Percentiles rank a stretch among this genome's conserved stretches.
phyloP scores from a whole-genome alignment of 805 yeast species.

The Kodamaea hsintzibuensis region DNA sequence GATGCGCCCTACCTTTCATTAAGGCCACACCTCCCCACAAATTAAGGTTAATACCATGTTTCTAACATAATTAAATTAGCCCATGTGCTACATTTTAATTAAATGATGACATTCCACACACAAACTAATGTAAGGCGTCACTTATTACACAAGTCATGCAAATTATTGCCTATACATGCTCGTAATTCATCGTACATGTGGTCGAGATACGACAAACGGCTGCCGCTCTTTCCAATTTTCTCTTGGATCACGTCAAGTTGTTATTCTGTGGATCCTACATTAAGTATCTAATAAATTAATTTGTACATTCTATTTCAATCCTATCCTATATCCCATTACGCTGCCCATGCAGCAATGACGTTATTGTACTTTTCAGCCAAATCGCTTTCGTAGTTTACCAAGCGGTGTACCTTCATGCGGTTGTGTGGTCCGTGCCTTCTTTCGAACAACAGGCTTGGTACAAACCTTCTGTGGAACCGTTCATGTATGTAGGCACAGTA shows the following conservation, averaged over 20 bases:
- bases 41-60: too few species aligned
- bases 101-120: neutral
- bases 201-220: neutral
- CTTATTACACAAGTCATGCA: neutral
- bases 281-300: too few species aligned
- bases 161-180: neutral
- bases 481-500: conserved; percentile 12
- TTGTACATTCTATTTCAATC: neutral
- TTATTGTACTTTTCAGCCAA: conserved; percentile 4
- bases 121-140: neutral
- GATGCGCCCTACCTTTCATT: too few species aligned
- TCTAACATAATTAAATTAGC: neutral
- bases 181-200: neutral
- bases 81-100: neutral
- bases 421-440: neutral
- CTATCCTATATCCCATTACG: neutral
- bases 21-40: too few species aligned
- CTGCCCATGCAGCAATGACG: conserved; percentile 7
- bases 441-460: neutral
- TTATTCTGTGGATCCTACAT: too few species aligned
- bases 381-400: conserved; percentile 6
- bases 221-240: neutral
- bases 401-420: conserved; percentile 2
- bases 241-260: neutral
- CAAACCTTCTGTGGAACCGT: conserved; percentile 9